phyloP scores from a whole-genome alignment of 208 protist species.

The Acanthamoeba triangularis region DNA sequence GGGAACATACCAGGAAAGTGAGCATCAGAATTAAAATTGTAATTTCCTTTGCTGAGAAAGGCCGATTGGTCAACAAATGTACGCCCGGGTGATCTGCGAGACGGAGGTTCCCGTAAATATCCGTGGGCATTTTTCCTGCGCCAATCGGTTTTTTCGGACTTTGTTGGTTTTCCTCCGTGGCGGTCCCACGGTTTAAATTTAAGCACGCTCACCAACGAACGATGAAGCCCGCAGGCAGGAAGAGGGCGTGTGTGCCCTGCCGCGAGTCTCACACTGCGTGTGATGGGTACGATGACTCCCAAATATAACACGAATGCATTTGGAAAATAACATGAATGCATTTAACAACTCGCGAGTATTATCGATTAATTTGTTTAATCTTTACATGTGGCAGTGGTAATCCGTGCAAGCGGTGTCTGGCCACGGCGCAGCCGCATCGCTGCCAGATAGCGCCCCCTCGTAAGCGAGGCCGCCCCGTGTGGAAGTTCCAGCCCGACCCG shows the following conservation, averaged over 20 bases:
- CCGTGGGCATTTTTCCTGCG: too few relatives aligned
- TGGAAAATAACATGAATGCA: too few relatives aligned
- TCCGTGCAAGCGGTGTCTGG: constrained; percentile 33
- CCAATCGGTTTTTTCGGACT: too few relatives aligned
- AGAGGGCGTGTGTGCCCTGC: constrained; percentile 14
- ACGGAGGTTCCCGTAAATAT: not conserved
- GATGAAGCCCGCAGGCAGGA: constrained; percentile 10
- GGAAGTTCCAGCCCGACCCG: constrained; percentile 47
- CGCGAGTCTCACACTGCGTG: constrained; percentile 31
- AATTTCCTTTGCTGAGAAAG: too few relatives aligned
- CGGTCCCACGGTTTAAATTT: too few relatives aligned
- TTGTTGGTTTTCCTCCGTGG: too few relatives aligned
- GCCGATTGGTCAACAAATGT: too few relatives aligned
- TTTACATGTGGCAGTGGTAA: not conserved
- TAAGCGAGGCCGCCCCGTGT: not conserved
- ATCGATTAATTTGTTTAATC: not conserved
- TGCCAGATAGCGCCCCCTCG: not conserved
- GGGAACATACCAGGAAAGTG: too few relatives aligned
- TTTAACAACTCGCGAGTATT: too few relatives aligned
- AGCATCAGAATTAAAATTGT: too few relatives aligned
- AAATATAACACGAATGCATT: not conserved
- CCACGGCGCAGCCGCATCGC: not conserved
- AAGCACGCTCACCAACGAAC: too few relatives aligned
- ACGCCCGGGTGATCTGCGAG: too few relatives aligned
- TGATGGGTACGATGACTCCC: not conserved